Evolutionary conservation across 345 rosid genomes (phyloP), one percentile per base, ranked within the genome.

Genomic region (Lumnitzera racemosa): DNA sequence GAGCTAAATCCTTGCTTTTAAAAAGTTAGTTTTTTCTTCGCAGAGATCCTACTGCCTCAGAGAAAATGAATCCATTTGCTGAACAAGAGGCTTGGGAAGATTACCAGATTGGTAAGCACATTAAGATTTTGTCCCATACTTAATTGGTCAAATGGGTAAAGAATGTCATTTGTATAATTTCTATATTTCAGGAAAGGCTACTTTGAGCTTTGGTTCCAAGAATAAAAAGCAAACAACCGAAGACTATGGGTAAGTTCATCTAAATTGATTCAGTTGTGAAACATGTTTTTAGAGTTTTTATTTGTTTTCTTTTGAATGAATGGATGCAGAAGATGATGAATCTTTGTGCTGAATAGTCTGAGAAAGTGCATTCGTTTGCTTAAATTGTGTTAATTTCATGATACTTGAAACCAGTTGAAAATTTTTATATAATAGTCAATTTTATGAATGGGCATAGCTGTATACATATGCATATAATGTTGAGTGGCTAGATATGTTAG

Each of bases 61-160:
- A 90, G 13, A 94, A 90, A 74, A 92, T 90, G 99, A 84, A 92
- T 77, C 99, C 99, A 36, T 90, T 89, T 77, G 97, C 90, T 9
- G 99, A 92, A 71, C 98, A 92, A 78, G 98, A 94, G 73, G 99
- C 96, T 58, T 94, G 97, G 99, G 99, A 94, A 82, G 99, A 94
- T 54, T 79, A 87, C 78, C 99, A 94, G 75, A 94, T 88, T 79
- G 95, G 98, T 86, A 74, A 72, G 24, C 49, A 51, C 66, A 14
- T 27, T 49, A 51, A 49, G 51, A 17, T 36, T 36, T 36, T 36
- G 10, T 7, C 43, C 11, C 43, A 36, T 36, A 36, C 11, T 3
- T 36, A 6, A 36, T 52, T 27, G 12, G 43, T 36, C 14, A 46
- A 5, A 15, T 62, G 41, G 47, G 27, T 13, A 13, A 27, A n/a